Evolutionary conservation across 2,329 filamentous ascomycete genomes (phyloP).

Genomic region (Lasiodiplodia sp.): DNA sequence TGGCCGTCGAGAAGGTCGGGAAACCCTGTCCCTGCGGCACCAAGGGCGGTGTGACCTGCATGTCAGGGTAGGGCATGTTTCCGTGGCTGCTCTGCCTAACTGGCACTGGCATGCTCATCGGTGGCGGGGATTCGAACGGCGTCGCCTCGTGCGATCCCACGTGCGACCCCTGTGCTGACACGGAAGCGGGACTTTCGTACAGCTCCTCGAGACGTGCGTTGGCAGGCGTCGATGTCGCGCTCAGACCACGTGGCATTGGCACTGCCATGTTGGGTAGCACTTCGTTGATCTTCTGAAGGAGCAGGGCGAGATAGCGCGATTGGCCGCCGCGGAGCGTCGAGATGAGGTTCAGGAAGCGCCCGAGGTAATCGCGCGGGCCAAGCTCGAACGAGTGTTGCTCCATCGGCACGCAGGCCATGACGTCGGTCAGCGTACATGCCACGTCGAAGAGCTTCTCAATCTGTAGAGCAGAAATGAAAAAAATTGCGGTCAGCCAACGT

Average conservation of each 20-base stretch:
- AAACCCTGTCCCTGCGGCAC: slow-evolving; percentile 27
- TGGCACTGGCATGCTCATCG: slow-evolving; percentile 29
- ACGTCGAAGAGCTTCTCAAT: slow-evolving; percentile 84
- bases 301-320: slow-evolving; percentile 76
- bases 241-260: slow-evolving; percentile 34
- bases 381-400: slow-evolving; percentile 65
- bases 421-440: slow-evolving; percentile 74
- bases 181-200: slow-evolving; percentile 31
- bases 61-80: slow-evolving; percentile 30
- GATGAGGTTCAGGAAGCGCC: slow-evolving; percentile 70
- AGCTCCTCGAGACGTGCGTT: slow-evolving; percentile 31
- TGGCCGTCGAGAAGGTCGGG: slow-evolving; percentile 29
- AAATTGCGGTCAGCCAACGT: slow-evolving; percentile 20
- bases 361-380: slow-evolving; percentile 76
- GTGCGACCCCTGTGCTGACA: slow-evolving; percentile 28
- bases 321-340: slow-evolving; percentile 77
- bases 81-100: slow-evolving; percentile 29
- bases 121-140: slow-evolving; percentile 30
- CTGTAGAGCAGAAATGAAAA: slow-evolving; percentile 46
- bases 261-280: slow-evolving; percentile 63
- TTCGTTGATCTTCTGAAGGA: slow-evolving; percentile 78
- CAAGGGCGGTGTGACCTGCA: slow-evolving; percentile 30
- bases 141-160: slow-evolving; percentile 31
- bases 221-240: slow-evolving; percentile 41
- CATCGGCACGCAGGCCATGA: slow-evolving; percentile 69